Evolutionary conservation across 176 grass and related monocot genomes (phyloP).

Genomic region (Avena atlantica): DNA sequence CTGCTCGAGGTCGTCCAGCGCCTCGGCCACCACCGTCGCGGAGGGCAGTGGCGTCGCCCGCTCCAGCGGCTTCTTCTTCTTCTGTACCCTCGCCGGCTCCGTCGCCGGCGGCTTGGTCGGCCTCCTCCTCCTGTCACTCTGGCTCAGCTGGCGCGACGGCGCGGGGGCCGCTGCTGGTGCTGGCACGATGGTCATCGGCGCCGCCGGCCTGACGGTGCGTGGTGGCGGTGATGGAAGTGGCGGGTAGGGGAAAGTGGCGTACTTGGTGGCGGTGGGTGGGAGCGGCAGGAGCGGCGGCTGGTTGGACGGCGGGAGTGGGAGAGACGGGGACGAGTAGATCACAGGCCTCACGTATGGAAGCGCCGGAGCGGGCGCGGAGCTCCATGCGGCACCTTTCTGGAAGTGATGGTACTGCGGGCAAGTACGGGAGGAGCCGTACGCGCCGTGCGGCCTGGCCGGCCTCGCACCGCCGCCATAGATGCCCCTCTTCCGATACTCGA

Average conservation of each 20-base stretch:
- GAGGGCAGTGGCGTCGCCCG: slow-evolving; percentile 59
- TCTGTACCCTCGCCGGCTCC: slow-evolving; percentile 23
- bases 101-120: slow-evolving; percentile 40
- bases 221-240: neutral
- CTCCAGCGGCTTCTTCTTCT: slow-evolving; percentile 59
- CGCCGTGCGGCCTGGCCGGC: slow-evolving; percentile 13
- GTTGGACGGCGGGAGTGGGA: slow-evolving; percentile 59
- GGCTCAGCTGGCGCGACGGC: slow-evolving; percentile 2
- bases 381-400: slow-evolving; percentile 43
- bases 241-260: slow-evolving; percentile 34
- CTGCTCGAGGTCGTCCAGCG: slow-evolving; percentile 63
- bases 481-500: slow-evolving; percentile 38
- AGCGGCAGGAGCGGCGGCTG: slow-evolving; percentile 69
- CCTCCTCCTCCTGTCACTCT: slow-evolving; percentile 51
- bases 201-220: neutral
- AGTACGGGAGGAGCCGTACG: slow-evolving; percentile 24
- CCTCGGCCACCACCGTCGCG: slow-evolving; percentile 38
- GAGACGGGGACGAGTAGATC: slow-evolving; percentile 50
- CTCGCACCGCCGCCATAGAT: slow-evolving; percentile 22
- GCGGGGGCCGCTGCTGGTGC: neutral
- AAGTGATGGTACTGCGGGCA: slow-evolving; percentile 32
- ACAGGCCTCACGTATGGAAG: slow-evolving; percentile 21
- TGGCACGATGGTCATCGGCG: neutral
- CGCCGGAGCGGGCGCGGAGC: neutral
- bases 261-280: slow-evolving; percentile 47